Percentiles rank a stretch among this genome's conserved stretches.
phyloP scores from a whole-genome alignment of 2,329 filamentous ascomycete genomes.

The Fusarium paranaense region DNA sequence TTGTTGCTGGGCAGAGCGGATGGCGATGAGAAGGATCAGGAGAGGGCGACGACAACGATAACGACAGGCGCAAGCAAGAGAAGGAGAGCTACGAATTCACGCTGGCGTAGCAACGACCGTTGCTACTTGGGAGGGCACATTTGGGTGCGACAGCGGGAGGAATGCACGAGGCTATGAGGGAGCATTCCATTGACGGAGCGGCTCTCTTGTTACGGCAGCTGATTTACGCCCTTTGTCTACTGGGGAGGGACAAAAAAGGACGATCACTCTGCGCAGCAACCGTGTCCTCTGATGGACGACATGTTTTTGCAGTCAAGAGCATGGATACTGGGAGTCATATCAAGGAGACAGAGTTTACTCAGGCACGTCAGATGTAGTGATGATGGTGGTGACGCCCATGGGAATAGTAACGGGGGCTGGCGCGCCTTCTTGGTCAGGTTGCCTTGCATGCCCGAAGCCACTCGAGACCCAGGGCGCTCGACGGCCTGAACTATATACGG shows the following conservation, averaged over 20 bases:
- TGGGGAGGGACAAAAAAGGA: constrained; percentile 13
- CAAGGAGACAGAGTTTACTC: neutral
- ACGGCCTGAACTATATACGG: constrained; percentile 32
- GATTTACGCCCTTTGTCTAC: constrained; percentile 28
- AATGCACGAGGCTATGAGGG: constrained; percentile 45
- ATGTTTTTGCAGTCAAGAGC: neutral
- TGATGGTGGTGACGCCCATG: constrained; percentile 13
- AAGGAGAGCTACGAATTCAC: constrained; percentile 35
- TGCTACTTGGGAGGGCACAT: constrained; percentile 30
- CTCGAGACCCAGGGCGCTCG: constrained; percentile 23
- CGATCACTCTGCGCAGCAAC: constrained; percentile 26
- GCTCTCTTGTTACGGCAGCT: constrained; percentile 29
- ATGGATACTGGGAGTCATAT: neutral
- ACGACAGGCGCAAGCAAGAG: constrained; percentile 8
- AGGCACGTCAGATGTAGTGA: neutral
- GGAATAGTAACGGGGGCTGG: constrained; percentile 2
- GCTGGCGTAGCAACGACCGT: constrained; percentile 41
- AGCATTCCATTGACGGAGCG: constrained; percentile 44
- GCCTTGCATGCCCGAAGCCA: constrained; percentile 35
- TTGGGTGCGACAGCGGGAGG: constrained; percentile 37
- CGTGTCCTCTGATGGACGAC: constrained; percentile 6
- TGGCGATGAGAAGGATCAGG: neutral
- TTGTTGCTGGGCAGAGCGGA: neutral
- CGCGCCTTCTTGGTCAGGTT: neutral
- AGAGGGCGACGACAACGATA: neutral